Conservation (phyloP, 768 basidiomycete species). For the Mycena alexandri region DNA sequence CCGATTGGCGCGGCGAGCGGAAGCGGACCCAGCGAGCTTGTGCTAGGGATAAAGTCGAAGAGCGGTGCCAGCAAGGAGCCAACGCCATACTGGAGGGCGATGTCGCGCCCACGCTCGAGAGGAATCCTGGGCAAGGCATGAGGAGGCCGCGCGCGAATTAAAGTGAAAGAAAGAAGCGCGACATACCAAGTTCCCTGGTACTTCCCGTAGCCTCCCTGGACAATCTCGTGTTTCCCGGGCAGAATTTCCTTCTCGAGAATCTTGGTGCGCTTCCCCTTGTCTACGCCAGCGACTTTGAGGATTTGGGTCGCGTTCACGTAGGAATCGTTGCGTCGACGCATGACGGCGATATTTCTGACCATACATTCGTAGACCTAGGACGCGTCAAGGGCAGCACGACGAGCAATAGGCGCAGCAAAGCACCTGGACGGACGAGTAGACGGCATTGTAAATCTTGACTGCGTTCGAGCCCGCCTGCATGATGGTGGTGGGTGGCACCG, state of each 20-base stretch:
- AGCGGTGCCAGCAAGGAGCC: conserved; percentile 88
- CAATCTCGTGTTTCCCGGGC: conserved; percentile 95
- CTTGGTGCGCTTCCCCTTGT: conserved; percentile 96
- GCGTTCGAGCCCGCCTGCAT: conserved; percentile 67
- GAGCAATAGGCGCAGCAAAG: conserved; percentile 13
- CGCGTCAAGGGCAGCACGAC: conserved; percentile 48
- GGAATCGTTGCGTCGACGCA: conserved; percentile 94
- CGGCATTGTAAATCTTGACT: conserved; percentile 93
- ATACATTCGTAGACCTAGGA: conserved; percentile 95
- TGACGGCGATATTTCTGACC: conserved; percentile 98
- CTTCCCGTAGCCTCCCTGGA: conserved; percentile 99
- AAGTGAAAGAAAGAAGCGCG: conserved; percentile 16
- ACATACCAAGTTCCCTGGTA: conserved; percentile 98
- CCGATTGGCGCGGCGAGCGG: conserved; percentile 65
- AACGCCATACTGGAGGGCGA: conserved; percentile 93
- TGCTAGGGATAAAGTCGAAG: conserved; percentile 91
- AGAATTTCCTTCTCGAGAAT: conserved; percentile 97
- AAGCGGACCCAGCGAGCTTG: conserved; percentile 76
- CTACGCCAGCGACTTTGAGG: conserved; percentile 97
- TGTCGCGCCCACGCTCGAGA: conserved; percentile 91
- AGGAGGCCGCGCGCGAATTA: conserved; percentile 6
- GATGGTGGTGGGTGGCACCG: conserved; percentile 28
- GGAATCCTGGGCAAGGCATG: conserved; percentile 80
- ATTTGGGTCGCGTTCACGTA: conserved; percentile 99
- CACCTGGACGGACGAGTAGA: conserved; percentile 91